Percentiles rank a stretch among this genome's conserved stretches.
Conservation (phyloP, 1,284 basidiomycete species). For the Trichosporon inkin region DNA sequence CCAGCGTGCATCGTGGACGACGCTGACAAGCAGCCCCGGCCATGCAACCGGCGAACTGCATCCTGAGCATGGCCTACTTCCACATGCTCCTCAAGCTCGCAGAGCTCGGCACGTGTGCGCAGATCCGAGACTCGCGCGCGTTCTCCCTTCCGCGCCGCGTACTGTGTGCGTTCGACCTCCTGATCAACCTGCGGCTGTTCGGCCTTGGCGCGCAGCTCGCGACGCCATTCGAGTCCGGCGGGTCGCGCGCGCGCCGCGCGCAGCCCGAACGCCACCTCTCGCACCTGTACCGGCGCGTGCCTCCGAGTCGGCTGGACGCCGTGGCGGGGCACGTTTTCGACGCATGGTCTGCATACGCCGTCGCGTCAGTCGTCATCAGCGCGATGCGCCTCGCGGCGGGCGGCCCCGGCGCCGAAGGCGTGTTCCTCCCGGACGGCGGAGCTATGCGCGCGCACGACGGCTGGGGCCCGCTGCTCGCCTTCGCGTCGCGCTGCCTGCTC, state of each 20-base stretch:
- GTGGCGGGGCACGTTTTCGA: not conserved
- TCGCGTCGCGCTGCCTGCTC: not conserved
- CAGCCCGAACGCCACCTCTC: not conserved
- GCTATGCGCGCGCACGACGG: not conserved
- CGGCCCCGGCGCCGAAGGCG: not conserved
- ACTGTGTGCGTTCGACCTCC: not conserved
- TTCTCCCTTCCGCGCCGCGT: not conserved
- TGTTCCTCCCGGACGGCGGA: not conserved
- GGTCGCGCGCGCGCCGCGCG: not conserved
- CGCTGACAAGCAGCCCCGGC: not conserved
- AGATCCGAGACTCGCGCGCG: not conserved
- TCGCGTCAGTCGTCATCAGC: not conserved
- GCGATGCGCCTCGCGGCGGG: not conserved
- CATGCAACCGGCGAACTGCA: not conserved
- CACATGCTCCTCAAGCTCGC: not conserved
- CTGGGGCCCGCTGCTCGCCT: not conserved
- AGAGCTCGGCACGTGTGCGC: not conserved
- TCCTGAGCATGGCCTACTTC: conserved; percentile 4
- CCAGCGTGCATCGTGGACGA: not conserved
- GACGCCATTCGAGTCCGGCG: not conserved
- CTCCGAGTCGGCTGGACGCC: not conserved
- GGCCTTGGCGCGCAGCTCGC: not conserved
- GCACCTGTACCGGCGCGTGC: not conserved
- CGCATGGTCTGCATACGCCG: not conserved
- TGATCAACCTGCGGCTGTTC: conserved; percentile 2